Evolutionary conservation across 1,139 yeast genomes (phyloP), one percentile per base, ranked within the genome.

Genomic region (Magnusiomyces paraingens): DNA sequence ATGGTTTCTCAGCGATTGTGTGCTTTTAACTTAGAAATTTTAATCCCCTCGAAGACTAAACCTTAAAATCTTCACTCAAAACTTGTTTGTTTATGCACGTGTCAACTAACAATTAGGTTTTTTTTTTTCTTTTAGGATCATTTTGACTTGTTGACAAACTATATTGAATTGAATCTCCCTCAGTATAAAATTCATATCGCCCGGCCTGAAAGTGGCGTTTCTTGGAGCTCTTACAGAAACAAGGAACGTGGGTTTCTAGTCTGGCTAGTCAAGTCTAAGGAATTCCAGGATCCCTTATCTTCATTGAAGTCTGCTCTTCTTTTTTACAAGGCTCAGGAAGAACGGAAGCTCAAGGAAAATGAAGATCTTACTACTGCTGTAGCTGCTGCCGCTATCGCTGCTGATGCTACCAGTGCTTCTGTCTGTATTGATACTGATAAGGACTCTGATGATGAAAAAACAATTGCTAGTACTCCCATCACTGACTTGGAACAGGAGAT

Each of bases 221-320:
- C 62, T 17, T 62, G 65, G 65, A 60, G 60, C 12, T 64, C 61
- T 39, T 62, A 61, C 52, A 54, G 64, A 3, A 54, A 55, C 35
- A 62, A 61, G 18, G 42, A 53, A 20, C 52, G 65, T n/a, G 62
- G 63, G 2, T 57, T 62, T 43, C 49, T 61, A 54, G 52, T 62
- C 29, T 62, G 65, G 65, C 52, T 62, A n/a, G 59, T 59, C 18
- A 45, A 45, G 22, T 45, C 48, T 32, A 26, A 45, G n/a, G 48
- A 45, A 6, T 45, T 29, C 26, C 18, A 20, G 29, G 48, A 45
- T 18, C 48, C 48, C 12, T 11, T 45, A 17, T 10, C 22, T 29
- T 26, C 11, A 12, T 32, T 45, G 12, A 45, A 45, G 26, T 12
- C 48, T 14, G 38, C 48, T 12, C 22, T 45, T 11, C 18, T 8